phyloP scores from a whole-genome alignment of 331 rosid genomes.

The Dryas integrifolia region DNA sequence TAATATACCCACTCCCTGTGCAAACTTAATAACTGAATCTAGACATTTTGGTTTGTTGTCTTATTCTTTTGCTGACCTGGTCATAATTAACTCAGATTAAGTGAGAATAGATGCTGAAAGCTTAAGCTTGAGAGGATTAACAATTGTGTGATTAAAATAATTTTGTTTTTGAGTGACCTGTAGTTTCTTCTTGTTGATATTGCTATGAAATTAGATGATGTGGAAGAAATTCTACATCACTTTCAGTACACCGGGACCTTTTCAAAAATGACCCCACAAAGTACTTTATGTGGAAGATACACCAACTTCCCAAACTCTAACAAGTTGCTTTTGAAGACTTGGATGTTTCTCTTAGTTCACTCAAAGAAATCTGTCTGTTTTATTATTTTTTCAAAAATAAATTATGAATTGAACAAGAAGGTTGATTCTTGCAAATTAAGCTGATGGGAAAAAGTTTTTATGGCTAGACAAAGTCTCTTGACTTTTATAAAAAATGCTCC shows the following conservation, averaged over 20 bases:
- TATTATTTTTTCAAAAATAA: neutral
- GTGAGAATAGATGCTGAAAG: neutral
- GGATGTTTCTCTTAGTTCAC: neutral
- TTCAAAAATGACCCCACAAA: slow-evolving; percentile 4
- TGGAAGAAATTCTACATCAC: slow-evolving; percentile 1
- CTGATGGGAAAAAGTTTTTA: slow-evolving; percentile 1
- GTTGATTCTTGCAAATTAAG: slow-evolving; percentile 13
- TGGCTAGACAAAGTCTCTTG: neutral
- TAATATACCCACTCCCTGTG: neutral
- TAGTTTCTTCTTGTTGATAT: neutral
- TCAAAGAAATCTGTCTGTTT: neutral
- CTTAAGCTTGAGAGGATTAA: neutral
- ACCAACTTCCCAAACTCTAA: neutral
- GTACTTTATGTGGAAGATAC: slow-evolving; percentile 3
- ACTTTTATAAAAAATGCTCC: neutral
- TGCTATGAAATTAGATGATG: slow-evolving; percentile 12
- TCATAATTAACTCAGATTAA: neutral
- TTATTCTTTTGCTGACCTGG: neutral
- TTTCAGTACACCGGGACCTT: neutral
- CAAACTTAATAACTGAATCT: neutral
- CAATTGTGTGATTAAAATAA: neutral
- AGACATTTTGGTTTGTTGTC: neutral
- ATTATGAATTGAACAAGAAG: neutral
- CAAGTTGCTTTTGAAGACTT: slow-evolving; percentile 10
- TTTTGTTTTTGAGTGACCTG: neutral